These are phyloP conservation scores for Blastocladiella britannica DNA, from an alignment of 192 early-diverging fungal species.

Conservation along the genomic window DNA sequence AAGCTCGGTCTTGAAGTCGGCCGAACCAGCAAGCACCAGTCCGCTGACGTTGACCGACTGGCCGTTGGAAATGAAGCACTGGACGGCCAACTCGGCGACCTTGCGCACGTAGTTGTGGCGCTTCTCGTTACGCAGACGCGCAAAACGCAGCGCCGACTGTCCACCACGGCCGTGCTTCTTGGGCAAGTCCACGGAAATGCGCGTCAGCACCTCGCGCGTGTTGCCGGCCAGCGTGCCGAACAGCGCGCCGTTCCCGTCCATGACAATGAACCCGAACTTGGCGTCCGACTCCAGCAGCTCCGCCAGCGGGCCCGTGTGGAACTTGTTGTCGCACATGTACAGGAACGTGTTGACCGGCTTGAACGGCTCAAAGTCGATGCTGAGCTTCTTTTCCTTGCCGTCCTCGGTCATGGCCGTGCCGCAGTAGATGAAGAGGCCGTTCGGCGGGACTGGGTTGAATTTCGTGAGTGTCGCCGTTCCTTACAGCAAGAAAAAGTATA, in stretches of 20 bases:
- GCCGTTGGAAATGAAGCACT: slow-evolving; percentile 86
- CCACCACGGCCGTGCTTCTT: slow-evolving; percentile 99
- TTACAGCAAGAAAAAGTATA: too few species aligned
- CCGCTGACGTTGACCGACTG: slow-evolving; percentile 64
- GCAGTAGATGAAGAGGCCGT: slow-evolving; percentile 85
- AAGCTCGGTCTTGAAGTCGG: slow-evolving; percentile 97
- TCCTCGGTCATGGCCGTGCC: slow-evolving; percentile 95
- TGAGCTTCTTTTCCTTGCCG: slow-evolving; percentile 98
- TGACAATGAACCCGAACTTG: slow-evolving; percentile 94
- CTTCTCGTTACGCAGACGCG: slow-evolving; percentile 95
- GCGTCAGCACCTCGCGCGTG: slow-evolving; percentile 80
- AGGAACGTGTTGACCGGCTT: slow-evolving; percentile 98
- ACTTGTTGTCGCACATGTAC: slow-evolving; percentile 98
- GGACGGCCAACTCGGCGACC: slow-evolving; percentile 88
- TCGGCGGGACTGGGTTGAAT: slow-evolving; percentile 43
- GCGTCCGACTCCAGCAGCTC: slow-evolving; percentile 85
- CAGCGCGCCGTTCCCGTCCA: slow-evolving; percentile 94
- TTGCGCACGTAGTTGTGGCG: slow-evolving; percentile 98
- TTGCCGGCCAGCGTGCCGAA: slow-evolving; percentile 90
- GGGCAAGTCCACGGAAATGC: slow-evolving; percentile 87
- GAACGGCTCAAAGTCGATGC: slow-evolving; percentile 96
- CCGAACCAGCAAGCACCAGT: slow-evolving; percentile 87
- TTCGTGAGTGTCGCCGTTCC: too few species aligned
- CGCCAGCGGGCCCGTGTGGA: slow-evolving; percentile 83
- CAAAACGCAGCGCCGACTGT: slow-evolving; percentile 98